Evolutionary conservation across 2,329 filamentous ascomycete genomes (phyloP), one percentile per base, ranked within the genome.

Genomic region (Hysterium pulicare): DNA sequence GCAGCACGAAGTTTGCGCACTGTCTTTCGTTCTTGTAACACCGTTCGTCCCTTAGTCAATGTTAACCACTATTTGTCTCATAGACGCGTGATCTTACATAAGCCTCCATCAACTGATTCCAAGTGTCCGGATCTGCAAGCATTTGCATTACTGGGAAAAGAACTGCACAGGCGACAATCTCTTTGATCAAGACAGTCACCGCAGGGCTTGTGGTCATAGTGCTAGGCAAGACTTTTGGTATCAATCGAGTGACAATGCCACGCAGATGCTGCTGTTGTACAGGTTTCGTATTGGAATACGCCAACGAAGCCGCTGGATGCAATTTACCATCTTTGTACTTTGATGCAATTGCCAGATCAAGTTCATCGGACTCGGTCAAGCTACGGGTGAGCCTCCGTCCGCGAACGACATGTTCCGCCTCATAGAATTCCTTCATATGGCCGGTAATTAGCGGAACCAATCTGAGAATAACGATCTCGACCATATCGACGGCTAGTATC

Each of bases 21-120:
- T 0, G 90, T 96, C 49, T 95, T 97, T 28, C 94, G 82, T 64
- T 98, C 94, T 66, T 97, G 93, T 32, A 98, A 76, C 72, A 95
- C 85, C 20, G 86, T 85, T 38, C 87, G 83, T 15, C 90, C 86
- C 67, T 84, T 35, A 5, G n/a, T 2, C 3, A 3, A 2, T 21
- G 44, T 64, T 10, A n/a, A 35, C 13, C 7, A 28, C 13, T 8
- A 28, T 8, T 28, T 13, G 13, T 13, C 24, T 8, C 20, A 31
- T 15, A 16, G 32, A 51, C 47, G 67, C 51, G 68, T 26, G 17
- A 23, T 38, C 62, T 55, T 54, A 65, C 83, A 67, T 86, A 89
- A 42, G 84, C 90, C 67, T 97, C 91, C 77, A 97, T 89, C 46
- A 95, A 69, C 65, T 96, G 90, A 58, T 98, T 97, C 91, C 91